Evolutionary conservation across 352 stramenopile genomes (phyloP).

Genomic region (Pythium sukuiense): DNA sequence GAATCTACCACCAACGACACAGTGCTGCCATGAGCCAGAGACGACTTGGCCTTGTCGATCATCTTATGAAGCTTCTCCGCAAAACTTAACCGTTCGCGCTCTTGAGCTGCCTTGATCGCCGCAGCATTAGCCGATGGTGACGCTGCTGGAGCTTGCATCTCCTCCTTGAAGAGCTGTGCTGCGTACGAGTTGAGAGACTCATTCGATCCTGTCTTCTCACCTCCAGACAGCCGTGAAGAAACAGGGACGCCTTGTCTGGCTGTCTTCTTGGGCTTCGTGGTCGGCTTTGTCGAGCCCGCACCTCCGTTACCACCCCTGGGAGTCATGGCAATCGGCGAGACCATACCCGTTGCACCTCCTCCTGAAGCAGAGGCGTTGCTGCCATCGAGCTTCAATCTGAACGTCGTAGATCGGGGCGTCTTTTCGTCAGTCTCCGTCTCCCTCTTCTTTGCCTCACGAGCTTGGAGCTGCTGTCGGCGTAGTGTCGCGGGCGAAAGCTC

Average conservation of each 20-base stretch:
- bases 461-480: conserved; percentile 17
- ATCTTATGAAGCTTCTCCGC: conserved; percentile 87
- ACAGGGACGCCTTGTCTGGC: conserved; percentile 6
- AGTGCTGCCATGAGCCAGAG: conserved; percentile 32
- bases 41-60: conserved; percentile 84
- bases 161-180: conserved; percentile 62
- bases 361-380: conserved; percentile 1
- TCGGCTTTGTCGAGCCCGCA: neutral
- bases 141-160: conserved; percentile 12
- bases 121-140: neutral
- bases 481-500: conserved; percentile 23
- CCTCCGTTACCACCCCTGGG: conserved; percentile 6
- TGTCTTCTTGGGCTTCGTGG: conserved; percentile 16
- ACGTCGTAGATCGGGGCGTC: conserved; percentile 14
- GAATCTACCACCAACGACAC: conserved; percentile 8
- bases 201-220: conserved; percentile 25
- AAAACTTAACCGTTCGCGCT: conserved; percentile 72
- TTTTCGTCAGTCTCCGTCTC: neutral
- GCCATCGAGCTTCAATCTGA: conserved; percentile 20
- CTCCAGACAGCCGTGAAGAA: conserved; percentile 1
- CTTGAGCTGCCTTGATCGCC: conserved; percentile 17
- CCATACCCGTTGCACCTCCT: conserved; percentile 9
- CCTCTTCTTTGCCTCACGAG: neutral
- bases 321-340: conserved; percentile 28
- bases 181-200: conserved; percentile 76